Evolutionary conservation across 768 basidiomycete genomes (phyloP).

Genomic region (Psilocybe subaeruginosa): DNA sequence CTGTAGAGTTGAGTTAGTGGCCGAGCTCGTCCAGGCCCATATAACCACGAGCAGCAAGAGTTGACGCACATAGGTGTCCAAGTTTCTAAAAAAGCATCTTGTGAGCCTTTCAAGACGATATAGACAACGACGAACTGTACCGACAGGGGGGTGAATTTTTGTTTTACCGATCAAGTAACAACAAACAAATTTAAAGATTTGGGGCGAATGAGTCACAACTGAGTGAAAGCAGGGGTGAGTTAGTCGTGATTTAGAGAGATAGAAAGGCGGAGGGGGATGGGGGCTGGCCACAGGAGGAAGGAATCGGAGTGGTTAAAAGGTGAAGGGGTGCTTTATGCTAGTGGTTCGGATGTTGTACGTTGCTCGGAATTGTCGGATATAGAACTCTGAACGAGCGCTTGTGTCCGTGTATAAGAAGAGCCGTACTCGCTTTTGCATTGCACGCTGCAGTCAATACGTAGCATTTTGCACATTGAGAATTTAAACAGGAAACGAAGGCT

Average conservation of each 20-base stretch:
- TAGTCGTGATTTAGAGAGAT: not conserved
- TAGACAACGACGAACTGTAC: not conserved
- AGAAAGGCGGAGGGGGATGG: not conserved
- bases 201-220: not conserved
- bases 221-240: not conserved
- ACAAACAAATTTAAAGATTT: not conserved
- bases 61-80: not conserved
- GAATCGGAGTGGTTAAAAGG: not conserved
- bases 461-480: no score
- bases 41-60: not conserved
- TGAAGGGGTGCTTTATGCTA: not conserved
- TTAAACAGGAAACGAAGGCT: not conserved
- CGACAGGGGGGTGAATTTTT: not conserved
- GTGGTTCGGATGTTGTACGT: not conserved
- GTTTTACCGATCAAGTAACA: not conserved
- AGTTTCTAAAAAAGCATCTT: not conserved
- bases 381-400: not conserved
- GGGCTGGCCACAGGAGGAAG: not conserved
- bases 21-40: not conserved
- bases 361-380: constrained; percentile 5
- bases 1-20: not conserved
- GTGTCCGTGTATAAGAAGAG: not conserved
- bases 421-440: not conserved
- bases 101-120: not conserved
- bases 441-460: not conserved